phyloP scores from a whole-genome alignment of 768 basidiomycete genomes.

The Fibroporia radiculosa region DNA sequence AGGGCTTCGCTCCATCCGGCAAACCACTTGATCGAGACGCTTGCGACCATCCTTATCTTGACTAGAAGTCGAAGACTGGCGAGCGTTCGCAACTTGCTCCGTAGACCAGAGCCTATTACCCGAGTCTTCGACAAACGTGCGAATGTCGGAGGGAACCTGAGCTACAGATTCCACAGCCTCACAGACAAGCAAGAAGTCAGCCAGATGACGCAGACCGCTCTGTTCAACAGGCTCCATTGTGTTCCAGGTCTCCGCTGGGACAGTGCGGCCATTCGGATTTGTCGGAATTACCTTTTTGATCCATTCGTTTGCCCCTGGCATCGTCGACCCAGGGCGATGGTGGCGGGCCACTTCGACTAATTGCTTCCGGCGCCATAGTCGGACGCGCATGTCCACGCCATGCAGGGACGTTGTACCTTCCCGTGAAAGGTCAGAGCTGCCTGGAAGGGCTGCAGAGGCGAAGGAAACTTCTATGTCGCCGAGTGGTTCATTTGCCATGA shows the following conservation, averaged over 20 bases:
- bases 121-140: no score
- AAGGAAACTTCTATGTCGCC: slow-evolving; percentile 42
- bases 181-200: slow-evolving; percentile 14
- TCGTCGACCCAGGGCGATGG: not conserved
- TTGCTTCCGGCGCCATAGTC: slow-evolving; percentile 6
- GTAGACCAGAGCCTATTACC: no score
- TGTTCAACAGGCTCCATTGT: slow-evolving; percentile 9
- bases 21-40: not conserved
- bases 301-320: slow-evolving; percentile 13
- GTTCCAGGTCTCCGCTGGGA: slow-evolving; percentile 2
- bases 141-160: no score
- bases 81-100: no score
- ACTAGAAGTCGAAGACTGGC: no score
- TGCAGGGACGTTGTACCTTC: not conserved
- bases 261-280: not conserved
- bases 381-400: slow-evolving; percentile 8
- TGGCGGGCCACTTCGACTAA: slow-evolving; percentile 18
- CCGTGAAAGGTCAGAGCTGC: not conserved
- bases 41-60: not conserved
- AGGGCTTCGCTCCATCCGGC: not conserved
- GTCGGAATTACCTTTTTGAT: slow-evolving; percentile 17
- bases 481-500: slow-evolving; percentile 44
- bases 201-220: slow-evolving; percentile 8
- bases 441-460: slow-evolving; percentile 1
- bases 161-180: slow-evolving; percentile 8